A percentile compares a stretch with the other conserved stretches of the same genome.
phyloP scores from a whole-genome alignment of 768 basidiomycete genomes.

The Psilocybe sp. region DNA sequence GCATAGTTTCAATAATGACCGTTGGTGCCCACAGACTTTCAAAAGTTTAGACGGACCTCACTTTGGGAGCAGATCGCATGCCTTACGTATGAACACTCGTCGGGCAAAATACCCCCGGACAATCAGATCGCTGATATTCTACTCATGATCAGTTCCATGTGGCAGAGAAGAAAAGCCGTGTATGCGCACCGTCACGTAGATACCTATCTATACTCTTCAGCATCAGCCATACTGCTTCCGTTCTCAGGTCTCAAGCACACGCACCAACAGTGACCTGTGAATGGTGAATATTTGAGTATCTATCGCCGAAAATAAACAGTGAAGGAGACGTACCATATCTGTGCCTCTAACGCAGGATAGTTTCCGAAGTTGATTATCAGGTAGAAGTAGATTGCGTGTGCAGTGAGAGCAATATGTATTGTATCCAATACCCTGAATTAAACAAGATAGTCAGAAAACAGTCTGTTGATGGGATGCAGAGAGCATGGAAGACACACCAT shows the following conservation, averaged over 20 bases:
- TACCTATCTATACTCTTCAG: constrained; percentile 10
- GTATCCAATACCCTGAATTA: background rate
- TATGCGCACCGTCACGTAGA: constrained; percentile 20
- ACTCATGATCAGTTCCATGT: background rate
- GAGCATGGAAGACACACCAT: constrained; percentile 9
- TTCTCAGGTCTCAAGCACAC: background rate
- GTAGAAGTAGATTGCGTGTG: background rate
- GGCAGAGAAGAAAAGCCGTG: background rate
- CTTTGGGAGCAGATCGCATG: too few relatives aligned
- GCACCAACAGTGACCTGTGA: constrained; percentile 18
- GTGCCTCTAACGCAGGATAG: background rate
- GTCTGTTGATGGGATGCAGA: background rate
- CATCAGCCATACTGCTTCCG: too few relatives aligned
- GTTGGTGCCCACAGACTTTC: constrained; percentile 14
- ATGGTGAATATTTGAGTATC: background rate
- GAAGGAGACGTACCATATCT: background rate
- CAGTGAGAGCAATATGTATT: background rate
- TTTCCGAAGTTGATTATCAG: background rate
- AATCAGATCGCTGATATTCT: constrained; percentile 21
- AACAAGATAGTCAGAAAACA: too few relatives aligned
- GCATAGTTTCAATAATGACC: constrained; percentile 8
- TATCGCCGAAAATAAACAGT: background rate
- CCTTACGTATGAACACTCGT: constrained; percentile 18
- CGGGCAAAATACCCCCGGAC: constrained; percentile 20
- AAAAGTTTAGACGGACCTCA: background rate